Evolutionary conservation across 768 basidiomycete species (phyloP), one percentile per base, ranked within the genome.

Genomic region (Infundibulicybe gibba): DNA sequence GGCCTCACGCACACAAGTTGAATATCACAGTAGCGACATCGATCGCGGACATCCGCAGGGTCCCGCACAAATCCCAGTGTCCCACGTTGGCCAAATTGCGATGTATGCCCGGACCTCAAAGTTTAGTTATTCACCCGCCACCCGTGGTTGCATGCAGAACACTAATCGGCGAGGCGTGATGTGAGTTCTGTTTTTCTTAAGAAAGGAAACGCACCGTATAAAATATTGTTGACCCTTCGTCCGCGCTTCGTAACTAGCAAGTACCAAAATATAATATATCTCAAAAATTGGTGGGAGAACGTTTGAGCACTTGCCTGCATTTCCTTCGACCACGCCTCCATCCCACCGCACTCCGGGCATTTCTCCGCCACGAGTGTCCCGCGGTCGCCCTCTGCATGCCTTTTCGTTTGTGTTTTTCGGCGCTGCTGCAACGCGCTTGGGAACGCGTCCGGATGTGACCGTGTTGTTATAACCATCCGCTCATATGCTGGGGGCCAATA

Each of bases 221-320:
- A 63, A 95, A 85, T 57, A 94, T 84, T 11, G 93, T 97, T 30
- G 90, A 90, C 3, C 94, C 94, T 74, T 95, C 94, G 65, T 95
- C 94, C 33, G 91, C 94, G 54, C 90, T 90, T 42, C 93, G 81
- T 62, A 90, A 70, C 88, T 90, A 61, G 34, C 25, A 25, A 25
- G 25, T 3, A 3, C 3, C 25, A 17, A 30, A 35, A 32, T 17
- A 13, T 39, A 14, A 12, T 49, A 44, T 14, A 39, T 14, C 41
- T 32, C 2, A 44, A n/a, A n/a, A n/a, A n/a, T n/a, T 49, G 32
- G 35, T 37, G 38, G 10, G 35, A 6, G 16, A 16, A 43, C 32
- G 15, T 34, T 40, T 15, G 31, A 14, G 35, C 4, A 61, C 78
- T 41, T 51, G 88, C 87, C 78, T 94, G 91, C 67, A 85, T 81